phyloP scores from a whole-genome alignment of 2,329 filamentous ascomycete species.

The Trichoderma brevicompactum region DNA sequence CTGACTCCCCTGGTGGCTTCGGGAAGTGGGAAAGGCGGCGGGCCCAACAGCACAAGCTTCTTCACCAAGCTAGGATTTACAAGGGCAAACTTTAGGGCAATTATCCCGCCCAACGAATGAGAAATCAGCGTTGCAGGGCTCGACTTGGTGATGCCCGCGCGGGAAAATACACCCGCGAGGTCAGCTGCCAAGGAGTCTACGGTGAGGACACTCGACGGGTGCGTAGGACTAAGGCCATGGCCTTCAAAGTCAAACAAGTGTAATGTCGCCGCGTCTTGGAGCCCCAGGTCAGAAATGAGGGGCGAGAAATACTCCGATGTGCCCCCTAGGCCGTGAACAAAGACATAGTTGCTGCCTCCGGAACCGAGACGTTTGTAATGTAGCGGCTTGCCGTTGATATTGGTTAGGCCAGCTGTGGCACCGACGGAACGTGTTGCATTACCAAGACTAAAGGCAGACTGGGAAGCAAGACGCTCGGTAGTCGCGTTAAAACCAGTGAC shows the following conservation, averaged over 20 bases:
- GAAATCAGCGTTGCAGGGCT: conserved; percentile 3
- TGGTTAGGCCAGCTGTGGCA: conserved; percentile 11
- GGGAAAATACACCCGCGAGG: conserved; percentile 1
- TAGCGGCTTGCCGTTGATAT: conserved; percentile 11
- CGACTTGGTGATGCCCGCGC: background rate
- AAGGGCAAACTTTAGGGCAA: conserved; percentile 8
- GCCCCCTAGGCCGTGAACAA: conserved; percentile 6
- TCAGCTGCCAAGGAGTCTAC: conserved; percentile 9
- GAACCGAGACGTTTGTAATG: conserved; percentile 7
- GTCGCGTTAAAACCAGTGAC: conserved; percentile 3
- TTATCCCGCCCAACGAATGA: background rate
- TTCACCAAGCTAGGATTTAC: background rate
- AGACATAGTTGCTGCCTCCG: background rate
- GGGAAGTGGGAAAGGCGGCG: background rate
- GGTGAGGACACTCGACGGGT: conserved; percentile 18
- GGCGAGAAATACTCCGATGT: background rate
- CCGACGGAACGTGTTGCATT: conserved; percentile 11
- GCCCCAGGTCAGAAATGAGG: background rate
- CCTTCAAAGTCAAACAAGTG: conserved; percentile 25
- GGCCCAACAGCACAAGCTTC: background rate
- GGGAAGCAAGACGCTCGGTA: background rate
- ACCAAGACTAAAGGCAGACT: background rate
- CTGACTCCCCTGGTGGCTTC: background rate
- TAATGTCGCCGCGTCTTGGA: background rate
- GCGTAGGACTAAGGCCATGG: conserved; percentile 19